Percentiles rank a stretch among this genome's conserved stretches.
phyloP scores from a whole-genome alignment of 164 flowering plant genomes.

The Umbellularia californica region DNA sequence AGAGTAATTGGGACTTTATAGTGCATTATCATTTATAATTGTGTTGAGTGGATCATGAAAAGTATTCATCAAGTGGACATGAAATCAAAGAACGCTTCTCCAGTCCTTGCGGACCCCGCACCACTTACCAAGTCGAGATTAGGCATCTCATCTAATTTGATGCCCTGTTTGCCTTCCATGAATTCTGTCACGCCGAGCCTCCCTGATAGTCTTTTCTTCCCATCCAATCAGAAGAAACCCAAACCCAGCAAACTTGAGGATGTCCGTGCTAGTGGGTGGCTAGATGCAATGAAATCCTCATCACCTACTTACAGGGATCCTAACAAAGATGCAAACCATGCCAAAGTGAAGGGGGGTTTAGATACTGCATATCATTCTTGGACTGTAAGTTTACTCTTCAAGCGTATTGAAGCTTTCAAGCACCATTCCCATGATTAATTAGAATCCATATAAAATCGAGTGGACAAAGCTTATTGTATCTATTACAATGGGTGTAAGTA shows the following conservation, averaged over 20 bases:
- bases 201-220: conserved; percentile 1
- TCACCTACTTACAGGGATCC: conserved; percentile 10
- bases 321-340: background rate
- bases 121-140: no score
- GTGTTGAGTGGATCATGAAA: no score
- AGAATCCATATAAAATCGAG: no score
- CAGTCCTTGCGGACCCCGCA: no score
- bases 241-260: conserved; percentile 10
- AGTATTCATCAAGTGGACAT: no score
- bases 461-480: no score
- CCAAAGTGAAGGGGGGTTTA: background rate
- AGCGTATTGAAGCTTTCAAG: background rate
- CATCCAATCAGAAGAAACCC: background rate
- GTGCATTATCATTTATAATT: no score
- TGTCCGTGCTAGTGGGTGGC: conserved; percentile 13
- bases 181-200: background rate
- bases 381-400: background rate
- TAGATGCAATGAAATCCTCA: conserved; percentile 16
- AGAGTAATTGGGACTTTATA: background rate
- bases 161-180: background rate
- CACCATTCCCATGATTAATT: no score
- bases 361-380: conserved; percentile 8
- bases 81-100: no score
- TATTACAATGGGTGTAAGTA: no score
- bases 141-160: no score